Conservation (phyloP, 1,139 yeast genomes). For the Blastobotrys proliferans region DNA sequence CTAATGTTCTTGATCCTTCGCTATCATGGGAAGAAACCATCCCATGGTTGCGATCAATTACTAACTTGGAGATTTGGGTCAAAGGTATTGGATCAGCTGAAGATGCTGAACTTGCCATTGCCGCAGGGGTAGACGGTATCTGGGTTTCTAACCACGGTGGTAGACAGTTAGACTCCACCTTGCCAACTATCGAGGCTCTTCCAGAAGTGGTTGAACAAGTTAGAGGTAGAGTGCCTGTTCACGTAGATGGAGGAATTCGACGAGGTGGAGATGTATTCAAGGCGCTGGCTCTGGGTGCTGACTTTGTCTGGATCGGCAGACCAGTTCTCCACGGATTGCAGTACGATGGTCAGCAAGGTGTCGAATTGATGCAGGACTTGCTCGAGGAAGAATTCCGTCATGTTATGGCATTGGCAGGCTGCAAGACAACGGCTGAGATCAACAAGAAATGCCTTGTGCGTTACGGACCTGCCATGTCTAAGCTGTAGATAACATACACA, state of each 20-base stretch:
- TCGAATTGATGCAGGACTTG: conserved; percentile 36
- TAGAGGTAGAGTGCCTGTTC: conserved; percentile 51
- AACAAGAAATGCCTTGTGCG: conserved; percentile 25
- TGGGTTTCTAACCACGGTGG: conserved; percentile 71
- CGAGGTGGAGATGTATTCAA: conserved; percentile 65
- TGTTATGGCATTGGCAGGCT: conserved; percentile 34
- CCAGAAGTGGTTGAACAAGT: conserved; percentile 54
- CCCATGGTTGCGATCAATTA: conserved; percentile 36
- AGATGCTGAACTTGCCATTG: conserved; percentile 56
- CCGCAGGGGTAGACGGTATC: conserved; percentile 57
- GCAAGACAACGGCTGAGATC: conserved; percentile 22
- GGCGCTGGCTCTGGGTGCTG: conserved; percentile 68
- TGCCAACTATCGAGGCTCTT: conserved; percentile 59
- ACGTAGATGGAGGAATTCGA: conserved; percentile 64
- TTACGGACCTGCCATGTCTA: conserved; percentile 26
- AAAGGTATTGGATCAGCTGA: conserved; percentile 61
- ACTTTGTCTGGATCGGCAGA: conserved; percentile 66
- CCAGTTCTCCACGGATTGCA: conserved; percentile 65
- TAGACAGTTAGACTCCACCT: conserved; percentile 58
- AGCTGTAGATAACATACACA: conserved; percentile 17
- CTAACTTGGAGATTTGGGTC: conserved; percentile 37
- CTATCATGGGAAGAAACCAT: conserved; percentile 58
- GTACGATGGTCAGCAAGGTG: conserved; percentile 62
- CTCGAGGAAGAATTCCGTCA: conserved; percentile 31
- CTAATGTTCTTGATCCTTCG: conserved; percentile 62